Percentiles rank a stretch among this genome's conserved stretches.
phyloP scores from a whole-genome alignment of 331 rosid genomes.

The Dryas integrifolia region DNA sequence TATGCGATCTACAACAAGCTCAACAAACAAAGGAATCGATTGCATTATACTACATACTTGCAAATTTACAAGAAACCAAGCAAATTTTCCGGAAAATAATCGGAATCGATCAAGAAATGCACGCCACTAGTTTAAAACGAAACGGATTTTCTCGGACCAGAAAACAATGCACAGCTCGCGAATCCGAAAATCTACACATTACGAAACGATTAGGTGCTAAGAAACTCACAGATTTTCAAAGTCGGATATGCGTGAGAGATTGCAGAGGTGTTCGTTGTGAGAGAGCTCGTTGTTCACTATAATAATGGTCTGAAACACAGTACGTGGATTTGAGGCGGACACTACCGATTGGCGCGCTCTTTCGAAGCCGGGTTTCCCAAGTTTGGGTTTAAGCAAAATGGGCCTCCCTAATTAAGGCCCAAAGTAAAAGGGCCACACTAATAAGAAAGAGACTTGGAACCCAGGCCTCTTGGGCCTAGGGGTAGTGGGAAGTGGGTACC shows the following conservation, averaged over 20 bases:
- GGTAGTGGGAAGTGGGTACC: not conserved
- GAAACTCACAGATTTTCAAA: constrained; percentile 3
- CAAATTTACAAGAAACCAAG: not conserved
- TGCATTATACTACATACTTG: not conserved
- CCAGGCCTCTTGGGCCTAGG: too few relatives aligned
- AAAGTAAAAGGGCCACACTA: not conserved
- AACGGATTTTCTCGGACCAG: not conserved
- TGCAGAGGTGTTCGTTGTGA: not conserved
- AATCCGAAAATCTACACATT: not conserved
- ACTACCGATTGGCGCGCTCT: not conserved
- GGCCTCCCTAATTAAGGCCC: not conserved
- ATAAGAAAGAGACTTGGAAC: not conserved
- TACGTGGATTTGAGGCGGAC: not conserved
- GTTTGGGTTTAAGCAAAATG: not conserved
- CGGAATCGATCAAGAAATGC: not conserved
- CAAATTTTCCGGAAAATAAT: not conserved
- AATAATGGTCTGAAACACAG: not conserved
- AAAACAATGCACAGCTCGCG: not conserved
- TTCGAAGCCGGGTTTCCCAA: not conserved
- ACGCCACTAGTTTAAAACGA: not conserved
- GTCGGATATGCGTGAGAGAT: not conserved
- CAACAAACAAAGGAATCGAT: not conserved
- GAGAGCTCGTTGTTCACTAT: not conserved
- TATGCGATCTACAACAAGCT: constrained; percentile 4
- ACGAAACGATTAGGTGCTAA: not conserved